Conservation (phyloP, 2,329 filamentous ascomycete species). For the Cytospora paraplurivora region DNA sequence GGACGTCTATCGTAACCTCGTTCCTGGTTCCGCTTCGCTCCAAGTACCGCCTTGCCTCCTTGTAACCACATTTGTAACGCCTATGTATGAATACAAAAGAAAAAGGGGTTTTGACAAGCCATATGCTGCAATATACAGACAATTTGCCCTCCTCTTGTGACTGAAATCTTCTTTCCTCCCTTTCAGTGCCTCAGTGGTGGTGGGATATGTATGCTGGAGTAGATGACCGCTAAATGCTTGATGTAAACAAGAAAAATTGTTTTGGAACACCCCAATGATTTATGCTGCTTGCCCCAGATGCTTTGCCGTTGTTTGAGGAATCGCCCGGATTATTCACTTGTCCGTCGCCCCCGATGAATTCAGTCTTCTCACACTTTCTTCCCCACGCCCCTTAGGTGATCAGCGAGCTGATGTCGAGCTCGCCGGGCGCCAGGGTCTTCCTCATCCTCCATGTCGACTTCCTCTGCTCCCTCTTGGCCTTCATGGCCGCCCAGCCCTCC, state of each 20-base stretch:
- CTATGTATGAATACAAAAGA: slow-evolving; percentile 9
- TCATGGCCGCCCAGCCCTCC: slow-evolving; percentile 70
- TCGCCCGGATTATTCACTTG: slow-evolving; percentile 7
- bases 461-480: slow-evolving; percentile 69
- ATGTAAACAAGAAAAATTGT: slow-evolving; percentile 2
- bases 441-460: slow-evolving; percentile 66
- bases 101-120: slow-evolving; percentile 4
- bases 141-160: slow-evolving; percentile 22
- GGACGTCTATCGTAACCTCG: slow-evolving; percentile 29
- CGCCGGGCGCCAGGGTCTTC: slow-evolving; percentile 50
- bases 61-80: slow-evolving; percentile 22
- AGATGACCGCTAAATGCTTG: slow-evolving; percentile 26
- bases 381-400: slow-evolving; percentile 22
- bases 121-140: slow-evolving; percentile 17
- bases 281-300: background rate
- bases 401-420: slow-evolving; percentile 43
- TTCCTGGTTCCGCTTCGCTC: slow-evolving; percentile 19
- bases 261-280: slow-evolving; percentile 8
- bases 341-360: background rate
- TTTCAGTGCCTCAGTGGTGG: slow-evolving; percentile 1
- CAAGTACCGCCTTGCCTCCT: slow-evolving; percentile 18
- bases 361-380: background rate
- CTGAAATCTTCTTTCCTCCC: background rate
- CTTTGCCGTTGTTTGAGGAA: slow-evolving; percentile 14
- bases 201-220: slow-evolving; percentile 9